A percentile compares a stretch with the other conserved stretches of the same genome.
Conservation (phyloP, 2,329 filamentous ascomycete species). For the Huntiella abstrusa region DNA sequence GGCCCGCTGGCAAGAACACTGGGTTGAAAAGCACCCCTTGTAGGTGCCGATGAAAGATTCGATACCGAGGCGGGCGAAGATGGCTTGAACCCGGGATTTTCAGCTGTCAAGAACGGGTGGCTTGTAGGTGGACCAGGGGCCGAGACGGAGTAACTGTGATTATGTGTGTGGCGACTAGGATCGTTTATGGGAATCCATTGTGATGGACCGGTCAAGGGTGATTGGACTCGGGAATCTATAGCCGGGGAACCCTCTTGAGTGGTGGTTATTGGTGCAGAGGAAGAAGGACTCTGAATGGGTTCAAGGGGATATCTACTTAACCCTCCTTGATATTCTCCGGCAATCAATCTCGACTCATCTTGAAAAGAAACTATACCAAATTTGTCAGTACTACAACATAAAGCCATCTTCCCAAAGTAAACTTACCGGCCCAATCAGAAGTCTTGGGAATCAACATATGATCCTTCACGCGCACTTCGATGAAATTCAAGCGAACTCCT, state of each 20-base stretch:
- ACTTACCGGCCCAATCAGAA: constrained; percentile 44
- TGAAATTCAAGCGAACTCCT: constrained; percentile 77
- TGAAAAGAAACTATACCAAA: constrained; percentile 46
- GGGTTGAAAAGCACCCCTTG: constrained; percentile 16
- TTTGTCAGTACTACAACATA: no score
- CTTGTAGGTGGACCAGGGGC: no score
- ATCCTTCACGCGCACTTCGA: constrained; percentile 57
- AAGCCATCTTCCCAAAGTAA: background rate
- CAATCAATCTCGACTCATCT: constrained; percentile 79
- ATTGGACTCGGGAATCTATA: constrained; percentile 1
- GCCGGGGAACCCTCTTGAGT: constrained; percentile 5
- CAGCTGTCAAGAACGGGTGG: no score
- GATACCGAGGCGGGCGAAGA: constrained; percentile 14
- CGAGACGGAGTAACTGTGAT: background rate
- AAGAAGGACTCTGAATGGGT: constrained; percentile 10
- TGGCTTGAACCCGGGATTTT: no score
- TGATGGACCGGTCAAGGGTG: constrained; percentile 7
- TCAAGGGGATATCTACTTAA: constrained; percentile 45
- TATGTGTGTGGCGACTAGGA: constrained; percentile 1
- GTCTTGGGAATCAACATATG: constrained; percentile 44
- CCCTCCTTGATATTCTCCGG: constrained; percentile 74
- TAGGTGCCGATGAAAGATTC: constrained; percentile 21
- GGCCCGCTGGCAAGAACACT: constrained; percentile 9
- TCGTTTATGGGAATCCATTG: constrained; percentile 7
- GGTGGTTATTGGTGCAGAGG: background rate